Evolutionary conservation across 768 basidiomycete species (phyloP).

Genomic region (Boletus rufocinnamomeus): DNA sequence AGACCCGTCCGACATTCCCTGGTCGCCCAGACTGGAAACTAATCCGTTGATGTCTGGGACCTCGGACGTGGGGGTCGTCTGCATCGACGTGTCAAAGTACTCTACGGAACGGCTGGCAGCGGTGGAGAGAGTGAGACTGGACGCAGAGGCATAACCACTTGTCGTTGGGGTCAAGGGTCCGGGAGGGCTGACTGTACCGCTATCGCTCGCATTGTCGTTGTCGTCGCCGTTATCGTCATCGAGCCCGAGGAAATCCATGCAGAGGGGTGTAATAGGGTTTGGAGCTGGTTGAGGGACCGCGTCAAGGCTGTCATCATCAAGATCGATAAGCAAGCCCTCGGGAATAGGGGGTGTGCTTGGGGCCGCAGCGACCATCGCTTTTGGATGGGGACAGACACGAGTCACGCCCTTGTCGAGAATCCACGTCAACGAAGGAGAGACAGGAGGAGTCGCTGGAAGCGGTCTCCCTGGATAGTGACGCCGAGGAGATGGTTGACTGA

Average conservation of each 20-base stretch:
- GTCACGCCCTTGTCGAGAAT: conserved; percentile 33
- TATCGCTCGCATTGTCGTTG: conserved; percentile 31
- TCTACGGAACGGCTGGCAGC: conserved; percentile 27
- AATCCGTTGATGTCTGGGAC: conserved; percentile 67
- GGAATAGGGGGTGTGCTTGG: conserved; percentile 40
- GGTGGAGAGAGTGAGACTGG: conserved; percentile 31
- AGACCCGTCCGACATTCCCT: conserved; percentile 44
- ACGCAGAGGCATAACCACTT: conserved; percentile 29
- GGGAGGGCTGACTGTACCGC: conserved; percentile 35
- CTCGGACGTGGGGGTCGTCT: conserved; percentile 33
- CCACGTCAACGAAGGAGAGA: conserved; percentile 37
- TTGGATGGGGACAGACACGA: conserved; percentile 17
- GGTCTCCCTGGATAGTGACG: conserved; percentile 37
- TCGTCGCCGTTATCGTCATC: conserved; percentile 22
- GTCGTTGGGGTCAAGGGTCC: conserved; percentile 36
- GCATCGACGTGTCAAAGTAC: conserved; percentile 30
- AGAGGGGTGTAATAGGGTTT: conserved; percentile 19
- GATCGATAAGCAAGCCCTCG: conserved; percentile 58
- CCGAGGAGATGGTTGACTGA: conserved; percentile 30
- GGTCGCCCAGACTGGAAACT: conserved; percentile 54
- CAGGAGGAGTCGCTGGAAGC: conserved; percentile 35
- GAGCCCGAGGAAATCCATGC: conserved; percentile 28
- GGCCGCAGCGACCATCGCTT: conserved; percentile 19
- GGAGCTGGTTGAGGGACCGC: conserved; percentile 9
- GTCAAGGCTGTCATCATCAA: conserved; percentile 45